These are phyloP conservation scores for Fusarium irregulare DNA, from an alignment of 2,329 filamentous ascomycete species.

Conservation along the genomic window DNA sequence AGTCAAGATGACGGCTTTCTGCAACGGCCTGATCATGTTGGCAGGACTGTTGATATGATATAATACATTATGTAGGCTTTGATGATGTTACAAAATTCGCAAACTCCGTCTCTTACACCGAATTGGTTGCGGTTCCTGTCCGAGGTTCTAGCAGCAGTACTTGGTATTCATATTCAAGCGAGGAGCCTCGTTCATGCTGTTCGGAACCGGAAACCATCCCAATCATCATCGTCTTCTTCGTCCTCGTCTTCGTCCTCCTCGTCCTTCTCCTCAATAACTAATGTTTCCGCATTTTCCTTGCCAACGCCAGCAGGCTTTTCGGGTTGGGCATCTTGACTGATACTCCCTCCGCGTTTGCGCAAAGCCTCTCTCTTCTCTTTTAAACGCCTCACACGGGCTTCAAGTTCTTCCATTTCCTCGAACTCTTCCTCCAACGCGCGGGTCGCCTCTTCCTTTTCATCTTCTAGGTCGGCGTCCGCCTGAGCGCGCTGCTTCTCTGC, in stretches of 20 bases:
- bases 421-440: conserved; percentile 81
- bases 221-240: conserved; percentile 61
- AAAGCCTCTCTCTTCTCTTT: conserved; percentile 79
- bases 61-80: conserved; percentile 45
- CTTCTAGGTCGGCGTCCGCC: conserved; percentile 66
- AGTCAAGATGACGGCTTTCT: neutral
- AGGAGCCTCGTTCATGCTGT: conserved; percentile 14
- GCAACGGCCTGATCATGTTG: conserved; percentile 7
- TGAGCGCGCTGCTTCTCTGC: conserved; percentile 65
- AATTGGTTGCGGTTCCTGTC: neutral
- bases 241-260: conserved; percentile 62
- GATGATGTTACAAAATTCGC: conserved; percentile 40
- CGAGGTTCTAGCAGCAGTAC: neutral
- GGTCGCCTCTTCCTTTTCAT: conserved; percentile 80
- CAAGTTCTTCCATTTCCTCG: conserved; percentile 84
- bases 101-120: conserved; percentile 10
- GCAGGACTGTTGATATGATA: conserved; percentile 40
- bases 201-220: conserved; percentile 68
- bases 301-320: conserved; percentile 30
- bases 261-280: conserved; percentile 54
- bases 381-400: conserved; percentile 74
- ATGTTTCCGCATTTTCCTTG: conserved; percentile 48
- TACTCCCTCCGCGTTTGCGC: conserved; percentile 54
- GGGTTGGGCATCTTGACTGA: conserved; percentile 45
- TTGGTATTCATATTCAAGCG: neutral